These are phyloP conservation scores for Mentha longifolia DNA, from an alignment of 257 asterid species.

Conservation along the genomic window DNA sequence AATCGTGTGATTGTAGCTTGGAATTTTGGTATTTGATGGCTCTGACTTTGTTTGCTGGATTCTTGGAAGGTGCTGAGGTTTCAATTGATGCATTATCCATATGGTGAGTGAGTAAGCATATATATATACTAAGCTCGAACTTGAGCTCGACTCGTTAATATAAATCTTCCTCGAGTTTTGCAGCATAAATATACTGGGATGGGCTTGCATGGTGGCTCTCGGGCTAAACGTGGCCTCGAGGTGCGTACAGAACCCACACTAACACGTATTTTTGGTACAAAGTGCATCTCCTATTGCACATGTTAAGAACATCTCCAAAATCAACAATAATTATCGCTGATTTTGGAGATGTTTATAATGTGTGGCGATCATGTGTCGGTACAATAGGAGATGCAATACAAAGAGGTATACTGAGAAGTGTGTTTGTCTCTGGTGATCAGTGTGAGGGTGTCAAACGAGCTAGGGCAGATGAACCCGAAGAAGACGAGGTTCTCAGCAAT, in stretches of 20 bases:
- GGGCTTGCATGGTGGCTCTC: constrained; percentile 48
- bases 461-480: constrained; percentile 49
- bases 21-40: constrained; percentile 52
- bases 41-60: constrained; percentile 52
- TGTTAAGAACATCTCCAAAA: too few relatives aligned
- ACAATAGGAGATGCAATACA: too few relatives aligned
- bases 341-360: too few relatives aligned
- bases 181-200: constrained; percentile 50
- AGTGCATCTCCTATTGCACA: too few relatives aligned
- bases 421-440: constrained; percentile 26
- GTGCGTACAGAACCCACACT: constrained; percentile 15
- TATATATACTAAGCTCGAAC: too few relatives aligned
- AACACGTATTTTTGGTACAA: too few relatives aligned
- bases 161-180: constrained; percentile 6
- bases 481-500: constrained; percentile 46
- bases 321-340: too few relatives aligned
- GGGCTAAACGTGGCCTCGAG: constrained; percentile 59
- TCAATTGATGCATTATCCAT: constrained; percentile 58
- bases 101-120: constrained; percentile 39
- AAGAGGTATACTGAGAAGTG: not conserved
- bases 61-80: constrained; percentile 52
- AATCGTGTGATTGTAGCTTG: constrained; percentile 40
- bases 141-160: too few relatives aligned
- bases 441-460: constrained; percentile 58
- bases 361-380: too few relatives aligned